Base-by-base conservation (phyloP, 108 stramenopile species). In the Cyclotella cryptica region DNA sequence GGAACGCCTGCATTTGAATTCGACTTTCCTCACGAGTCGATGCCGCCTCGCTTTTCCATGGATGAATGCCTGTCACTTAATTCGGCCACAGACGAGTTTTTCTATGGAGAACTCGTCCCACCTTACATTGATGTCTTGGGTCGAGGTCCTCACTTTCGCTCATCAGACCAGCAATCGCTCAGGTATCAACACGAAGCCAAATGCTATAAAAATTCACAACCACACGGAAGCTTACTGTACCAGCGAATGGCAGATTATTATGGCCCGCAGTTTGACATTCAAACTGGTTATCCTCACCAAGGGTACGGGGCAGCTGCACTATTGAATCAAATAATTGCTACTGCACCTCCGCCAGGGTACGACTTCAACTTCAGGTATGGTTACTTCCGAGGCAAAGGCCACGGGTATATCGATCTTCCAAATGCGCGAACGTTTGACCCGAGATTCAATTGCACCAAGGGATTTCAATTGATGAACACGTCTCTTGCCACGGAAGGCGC, bases 181-280 rank as follows among this genome's bases (percentile, higher is more conserved):
- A 86, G 81, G 55, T 90, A 89, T 66, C 84, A 85, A 76, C 65
- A 45, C 24, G 18, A 49, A 47, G 91, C 90, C 19, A 83, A 89
- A 66, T 96, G 95, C 75, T 96, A 93, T 79, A 72, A 74, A 49
- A 96, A 96, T 63, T 59, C 24, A 27, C 91, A 92, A 71, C 79
- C 75, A 4, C 42, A 83, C 43, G 96, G 96, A 52, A 85, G 85
- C 51, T 72, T 82, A 49, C 59, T 96, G 15, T 96, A 91, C 71
- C 85, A 90, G 77, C 83, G 93, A 18, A 86, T 93, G 70, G 78
- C 68, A 12, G 87, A 90, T 60, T 96, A 91, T 61, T 89, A 93
- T 77, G 96, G 96, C 0, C 96, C 96, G 15, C 87, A 85, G 59
- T 92, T 87, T 52, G 90, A 93, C 41, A 92, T 95, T 62, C 92